A percentile compares a stretch with the other conserved stretches of the same genome.
Conservation (phyloP, 345 rosid species). For the Aegle marmelos region DNA sequence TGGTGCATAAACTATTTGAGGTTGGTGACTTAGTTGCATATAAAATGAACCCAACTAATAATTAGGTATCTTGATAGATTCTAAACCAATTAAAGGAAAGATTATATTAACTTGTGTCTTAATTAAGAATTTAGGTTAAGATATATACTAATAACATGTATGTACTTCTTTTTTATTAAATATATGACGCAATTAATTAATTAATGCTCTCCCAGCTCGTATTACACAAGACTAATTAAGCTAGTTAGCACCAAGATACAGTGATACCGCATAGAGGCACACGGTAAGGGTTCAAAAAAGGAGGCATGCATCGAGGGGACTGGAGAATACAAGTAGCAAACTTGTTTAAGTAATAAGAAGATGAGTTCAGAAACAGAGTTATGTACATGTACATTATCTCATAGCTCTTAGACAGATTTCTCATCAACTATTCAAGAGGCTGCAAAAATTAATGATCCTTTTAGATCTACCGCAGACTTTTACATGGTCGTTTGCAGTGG, state of each 20-base stretch:
- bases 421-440: not conserved
- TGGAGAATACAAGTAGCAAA: not conserved
- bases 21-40: constrained; percentile 1
- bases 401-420: not conserved
- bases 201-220: too few species aligned
- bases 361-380: not conserved
- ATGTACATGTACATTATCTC: not conserved
- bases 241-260: too few species aligned
- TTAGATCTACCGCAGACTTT: not conserved
- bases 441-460: not conserved
- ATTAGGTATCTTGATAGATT: not conserved
- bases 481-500: not conserved
- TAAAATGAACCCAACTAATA: not conserved
- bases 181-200: too few species aligned
- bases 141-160: too few species aligned
- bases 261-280: too few species aligned
- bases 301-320: too few species aligned
- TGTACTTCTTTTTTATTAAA: too few species aligned
- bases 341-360: not conserved
- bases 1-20: constrained; percentile 1
- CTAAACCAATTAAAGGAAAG: not conserved
- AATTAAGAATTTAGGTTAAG: not conserved
- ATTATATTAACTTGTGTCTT: not conserved
- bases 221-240: too few species aligned
- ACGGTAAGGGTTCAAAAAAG: too few species aligned